Evolutionary conservation across 2,329 filamentous ascomycete species (phyloP).

Genomic region (Botrytis hyacinthi): DNA sequence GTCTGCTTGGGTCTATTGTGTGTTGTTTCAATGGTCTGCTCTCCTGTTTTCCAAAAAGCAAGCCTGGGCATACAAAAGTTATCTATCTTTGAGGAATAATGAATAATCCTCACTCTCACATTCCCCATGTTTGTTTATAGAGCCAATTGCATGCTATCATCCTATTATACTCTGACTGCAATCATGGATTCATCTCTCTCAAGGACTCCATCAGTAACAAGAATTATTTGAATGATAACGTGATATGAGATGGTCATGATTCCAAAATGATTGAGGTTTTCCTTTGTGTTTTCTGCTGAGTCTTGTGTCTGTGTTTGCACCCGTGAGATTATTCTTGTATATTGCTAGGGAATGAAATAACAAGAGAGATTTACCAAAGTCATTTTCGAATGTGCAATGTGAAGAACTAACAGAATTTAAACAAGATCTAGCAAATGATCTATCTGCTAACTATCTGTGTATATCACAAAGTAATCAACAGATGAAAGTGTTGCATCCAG

Average conservation of each 20-base stretch:
- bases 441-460: neutral
- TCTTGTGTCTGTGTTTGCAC: neutral
- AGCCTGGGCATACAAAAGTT: conserved; percentile 20
- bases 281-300: neutral
- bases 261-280: neutral
- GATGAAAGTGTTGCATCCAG: neutral
- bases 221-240: neutral
- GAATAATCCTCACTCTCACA: neutral
- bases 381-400: neutral
- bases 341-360: neutral
- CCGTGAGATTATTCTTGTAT: neutral
- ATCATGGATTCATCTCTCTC: neutral
- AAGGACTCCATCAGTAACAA: neutral
- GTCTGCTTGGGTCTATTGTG: conserved; percentile 6
- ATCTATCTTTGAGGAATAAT: conserved; percentile 14
- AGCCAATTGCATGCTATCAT: neutral
- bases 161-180: neutral
- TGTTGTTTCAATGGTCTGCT: neutral
- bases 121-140: neutral
- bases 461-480: neutral
- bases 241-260: neutral
- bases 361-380: neutral
- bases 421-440: too few species aligned
- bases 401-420: neutral
- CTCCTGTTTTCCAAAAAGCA: conserved; percentile 5